These are phyloP conservation scores for Salvia hispanica DNA, from an alignment of 257 asterid species.

Conservation along the genomic window DNA sequence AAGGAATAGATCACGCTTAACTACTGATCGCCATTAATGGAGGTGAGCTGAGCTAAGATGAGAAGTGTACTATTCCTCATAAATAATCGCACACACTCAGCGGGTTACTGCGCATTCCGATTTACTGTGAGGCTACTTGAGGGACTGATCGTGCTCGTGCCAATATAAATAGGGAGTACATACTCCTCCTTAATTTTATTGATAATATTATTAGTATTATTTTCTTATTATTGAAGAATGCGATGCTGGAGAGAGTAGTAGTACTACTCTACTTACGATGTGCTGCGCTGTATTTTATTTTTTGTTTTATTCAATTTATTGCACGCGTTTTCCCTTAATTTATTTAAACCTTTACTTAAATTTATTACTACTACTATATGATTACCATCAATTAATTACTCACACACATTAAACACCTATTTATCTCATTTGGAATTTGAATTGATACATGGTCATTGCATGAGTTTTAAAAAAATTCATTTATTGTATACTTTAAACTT, in stretches of 20 bases:
- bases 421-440: no score
- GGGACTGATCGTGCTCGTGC: neutral
- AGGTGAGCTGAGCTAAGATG: constrained; percentile 28
- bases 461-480: no score
- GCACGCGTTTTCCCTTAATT: constrained; percentile 43
- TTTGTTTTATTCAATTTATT: constrained; percentile 35
- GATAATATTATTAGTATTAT: no score
- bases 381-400: no score
- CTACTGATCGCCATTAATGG: constrained; percentile 63
- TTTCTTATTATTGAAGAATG: constrained; percentile 26
- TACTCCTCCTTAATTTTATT: no score
- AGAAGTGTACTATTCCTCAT: constrained; percentile 1
- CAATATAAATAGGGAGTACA: no score
- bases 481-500: no score
- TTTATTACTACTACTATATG: no score
- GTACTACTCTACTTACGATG: constrained; percentile 32
- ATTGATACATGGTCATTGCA: no score
- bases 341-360: neutral
- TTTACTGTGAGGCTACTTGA: constrained; percentile 21
- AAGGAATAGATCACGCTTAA: constrained; percentile 55
- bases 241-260: neutral
- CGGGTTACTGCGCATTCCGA: constrained; percentile 32
- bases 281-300: constrained; percentile 29
- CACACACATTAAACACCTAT: no score
- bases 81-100: constrained; percentile 27